Conservation (phyloP, 495 filamentous ascomycete genomes). For the Penicillium crystallinum region DNA sequence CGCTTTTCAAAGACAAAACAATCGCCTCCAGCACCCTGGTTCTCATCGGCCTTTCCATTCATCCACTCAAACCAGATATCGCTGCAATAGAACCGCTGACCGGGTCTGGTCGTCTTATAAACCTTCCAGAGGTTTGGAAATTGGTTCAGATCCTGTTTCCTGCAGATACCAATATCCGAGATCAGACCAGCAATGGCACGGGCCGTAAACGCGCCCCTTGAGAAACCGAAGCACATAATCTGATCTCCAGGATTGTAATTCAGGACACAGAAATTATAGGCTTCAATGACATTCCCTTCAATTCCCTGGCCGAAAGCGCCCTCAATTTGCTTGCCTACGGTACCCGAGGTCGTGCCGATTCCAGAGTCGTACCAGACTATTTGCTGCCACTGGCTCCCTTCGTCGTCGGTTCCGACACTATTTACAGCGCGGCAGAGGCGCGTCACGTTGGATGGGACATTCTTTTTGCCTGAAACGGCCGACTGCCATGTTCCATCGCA, state of each 20-base stretch:
- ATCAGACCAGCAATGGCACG: slow-evolving; percentile 53
- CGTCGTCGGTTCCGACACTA: slow-evolving; percentile 12
- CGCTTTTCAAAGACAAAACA: slow-evolving; percentile 6
- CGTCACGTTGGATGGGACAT: slow-evolving; percentile 26
- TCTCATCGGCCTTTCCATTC: slow-evolving; percentile 19
- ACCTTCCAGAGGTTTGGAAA: slow-evolving; percentile 45
- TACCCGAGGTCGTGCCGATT: slow-evolving; percentile 13
- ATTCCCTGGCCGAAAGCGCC: slow-evolving; percentile 17
- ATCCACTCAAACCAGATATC: slow-evolving; percentile 8
- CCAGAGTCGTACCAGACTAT: slow-evolving; percentile 31
- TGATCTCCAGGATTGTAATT: slow-evolving; percentile 52
- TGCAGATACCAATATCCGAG: slow-evolving; percentile 44
- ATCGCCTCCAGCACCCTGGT: slow-evolving; percentile 15
- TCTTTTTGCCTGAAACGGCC: slow-evolving; percentile 18
- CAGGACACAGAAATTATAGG: slow-evolving; percentile 20
- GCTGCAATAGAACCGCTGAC: slow-evolving; percentile 13
- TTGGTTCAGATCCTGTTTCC: slow-evolving; percentile 34
- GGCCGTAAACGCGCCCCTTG: slow-evolving; percentile 55
- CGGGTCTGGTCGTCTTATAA: slow-evolving; percentile 35
- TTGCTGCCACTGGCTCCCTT: slow-evolving; percentile 22
- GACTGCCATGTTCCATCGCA: slow-evolving; percentile 30
- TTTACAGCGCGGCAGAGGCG: slow-evolving; percentile 20
- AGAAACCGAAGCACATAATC: slow-evolving; percentile 58
- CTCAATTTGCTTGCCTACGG: slow-evolving; percentile 12
- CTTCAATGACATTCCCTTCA: slow-evolving; percentile 16